Percentiles rank a stretch among this genome's conserved stretches.
Conservation (phyloP, 768 basidiomycete genomes). For the Pisolithus sp. region DNA sequence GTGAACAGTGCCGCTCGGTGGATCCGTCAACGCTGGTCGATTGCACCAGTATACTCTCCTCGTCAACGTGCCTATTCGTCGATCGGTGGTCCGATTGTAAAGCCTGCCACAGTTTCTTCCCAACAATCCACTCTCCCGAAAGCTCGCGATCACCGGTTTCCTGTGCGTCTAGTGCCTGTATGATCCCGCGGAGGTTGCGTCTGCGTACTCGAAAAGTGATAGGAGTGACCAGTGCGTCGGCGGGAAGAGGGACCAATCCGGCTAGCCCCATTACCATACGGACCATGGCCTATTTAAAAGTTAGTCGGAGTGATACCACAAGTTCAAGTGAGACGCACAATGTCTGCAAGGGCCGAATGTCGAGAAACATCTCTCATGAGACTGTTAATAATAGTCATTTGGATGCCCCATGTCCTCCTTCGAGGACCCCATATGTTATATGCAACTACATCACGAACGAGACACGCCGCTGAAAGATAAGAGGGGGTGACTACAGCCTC, state of each 20-base stretch:
- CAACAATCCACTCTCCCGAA: conserved; percentile 96
- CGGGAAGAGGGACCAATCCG: conserved; percentile 79
- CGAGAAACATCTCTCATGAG: conserved; percentile 79
- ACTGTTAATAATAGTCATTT: conserved; percentile 85
- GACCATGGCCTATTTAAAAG: conserved; percentile 34
- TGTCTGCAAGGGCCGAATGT: conserved; percentile 78
- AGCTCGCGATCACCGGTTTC: conserved; percentile 80
- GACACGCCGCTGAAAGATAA: conserved; percentile 18
- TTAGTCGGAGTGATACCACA: conserved; percentile 1
- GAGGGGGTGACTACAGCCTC: not conserved
- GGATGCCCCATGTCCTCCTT: conserved; percentile 87
- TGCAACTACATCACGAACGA: conserved; percentile 63
- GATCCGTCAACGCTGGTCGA: conserved; percentile 10
- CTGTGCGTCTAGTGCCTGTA: conserved; percentile 62
- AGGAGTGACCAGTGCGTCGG: conserved; percentile 91
- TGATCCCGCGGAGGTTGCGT: conserved; percentile 71
- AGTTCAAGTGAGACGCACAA: conserved; percentile 41
- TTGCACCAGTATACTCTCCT: conserved; percentile 12
- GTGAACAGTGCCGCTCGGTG: conserved; percentile 44
- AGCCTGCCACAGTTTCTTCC: conserved; percentile 81
- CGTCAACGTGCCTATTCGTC: conserved; percentile 23
- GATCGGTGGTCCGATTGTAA: conserved; percentile 78
- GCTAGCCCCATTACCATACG: conserved; percentile 69
- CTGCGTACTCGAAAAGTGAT: conserved; percentile 81
- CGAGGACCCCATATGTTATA: conserved; percentile 86